A percentile compares a stretch with the other conserved stretches of the same genome.
phyloP scores from a whole-genome alignment of 2,329 filamentous ascomycete species.

The Talaromyces albobiverticillius region DNA sequence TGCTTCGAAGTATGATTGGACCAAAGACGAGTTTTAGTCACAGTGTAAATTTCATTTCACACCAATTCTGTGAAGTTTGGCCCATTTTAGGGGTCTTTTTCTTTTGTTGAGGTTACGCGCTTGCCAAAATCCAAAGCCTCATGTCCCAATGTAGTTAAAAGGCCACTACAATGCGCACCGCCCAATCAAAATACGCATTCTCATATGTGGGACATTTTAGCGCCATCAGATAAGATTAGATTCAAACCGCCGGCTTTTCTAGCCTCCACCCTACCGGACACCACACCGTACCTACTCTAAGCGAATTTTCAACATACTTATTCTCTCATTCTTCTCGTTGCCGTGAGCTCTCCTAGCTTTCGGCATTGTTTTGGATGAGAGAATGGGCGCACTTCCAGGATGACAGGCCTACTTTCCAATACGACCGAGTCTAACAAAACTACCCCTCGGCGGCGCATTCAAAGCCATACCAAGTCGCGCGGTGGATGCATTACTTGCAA shows the following conservation, averaged over 20 bases:
- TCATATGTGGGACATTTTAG: background rate
- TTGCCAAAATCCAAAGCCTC: background rate
- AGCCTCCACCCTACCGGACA: too few relatives aligned
- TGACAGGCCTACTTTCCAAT: background rate
- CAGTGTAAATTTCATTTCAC: background rate
- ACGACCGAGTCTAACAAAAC: background rate
- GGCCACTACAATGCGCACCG: background rate
- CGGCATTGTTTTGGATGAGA: background rate
- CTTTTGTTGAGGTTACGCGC: too few relatives aligned
- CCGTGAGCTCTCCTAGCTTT: background rate
- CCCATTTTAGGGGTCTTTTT: too few relatives aligned
- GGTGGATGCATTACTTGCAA: slow-evolving; percentile 12
- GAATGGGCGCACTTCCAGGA: background rate
- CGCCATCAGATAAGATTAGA: slow-evolving; percentile 13
- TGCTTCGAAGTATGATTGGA: too few relatives aligned
- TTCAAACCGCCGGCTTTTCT: background rate
- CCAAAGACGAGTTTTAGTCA: background rate
- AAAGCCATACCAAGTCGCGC: slow-evolving; percentile 2
- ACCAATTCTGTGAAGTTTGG: too few relatives aligned
- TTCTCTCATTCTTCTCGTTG: background rate
- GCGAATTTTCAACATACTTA: background rate
- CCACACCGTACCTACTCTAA: too few relatives aligned
- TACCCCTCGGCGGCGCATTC: background rate
- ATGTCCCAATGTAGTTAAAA: background rate
- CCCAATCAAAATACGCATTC: background rate